Percentiles rank a stretch among this genome's conserved stretches.
These are phyloP conservation scores for Prunus mume DNA, from an alignment of 306 rosid species.

Conservation along the genomic window DNA sequence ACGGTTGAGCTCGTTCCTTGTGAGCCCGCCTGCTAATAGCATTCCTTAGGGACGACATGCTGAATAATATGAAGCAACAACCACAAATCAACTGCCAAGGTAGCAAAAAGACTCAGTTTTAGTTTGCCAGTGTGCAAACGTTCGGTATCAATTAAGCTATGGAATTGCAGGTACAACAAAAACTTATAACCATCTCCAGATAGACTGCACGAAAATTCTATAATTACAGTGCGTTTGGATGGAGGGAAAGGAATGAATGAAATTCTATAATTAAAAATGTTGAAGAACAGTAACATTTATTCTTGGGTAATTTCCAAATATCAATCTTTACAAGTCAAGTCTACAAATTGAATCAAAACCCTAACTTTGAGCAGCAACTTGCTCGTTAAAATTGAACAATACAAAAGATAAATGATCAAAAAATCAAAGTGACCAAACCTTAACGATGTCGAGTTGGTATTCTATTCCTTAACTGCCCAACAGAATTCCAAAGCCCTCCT, in stretches of 20 bases:
- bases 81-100: conserved; percentile 13
- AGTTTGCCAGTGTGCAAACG: not conserved
- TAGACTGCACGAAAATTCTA: not conserved
- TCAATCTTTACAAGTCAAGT: not conserved
- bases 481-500: not conserved
- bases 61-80: not conserved
- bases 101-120: not conserved
- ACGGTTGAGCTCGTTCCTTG: conserved; percentile 87
- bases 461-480: not conserved
- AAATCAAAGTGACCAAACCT: not conserved
- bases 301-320: not conserved
- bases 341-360: not conserved
- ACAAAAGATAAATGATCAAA: not conserved
- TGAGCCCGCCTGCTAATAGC: conserved; percentile 69
- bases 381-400: not conserved
- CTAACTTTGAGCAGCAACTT: not conserved
- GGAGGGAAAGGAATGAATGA: not conserved
- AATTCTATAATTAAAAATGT: not conserved
- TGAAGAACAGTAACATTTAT: not conserved
- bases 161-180: not conserved
- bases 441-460: not conserved
- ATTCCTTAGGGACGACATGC: conserved; percentile 77
- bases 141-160: not conserved
- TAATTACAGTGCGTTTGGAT: not conserved
- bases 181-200: not conserved